Base-by-base conservation (phyloP, 148 eudicot species). In the Fallopia convolvulus region DNA sequence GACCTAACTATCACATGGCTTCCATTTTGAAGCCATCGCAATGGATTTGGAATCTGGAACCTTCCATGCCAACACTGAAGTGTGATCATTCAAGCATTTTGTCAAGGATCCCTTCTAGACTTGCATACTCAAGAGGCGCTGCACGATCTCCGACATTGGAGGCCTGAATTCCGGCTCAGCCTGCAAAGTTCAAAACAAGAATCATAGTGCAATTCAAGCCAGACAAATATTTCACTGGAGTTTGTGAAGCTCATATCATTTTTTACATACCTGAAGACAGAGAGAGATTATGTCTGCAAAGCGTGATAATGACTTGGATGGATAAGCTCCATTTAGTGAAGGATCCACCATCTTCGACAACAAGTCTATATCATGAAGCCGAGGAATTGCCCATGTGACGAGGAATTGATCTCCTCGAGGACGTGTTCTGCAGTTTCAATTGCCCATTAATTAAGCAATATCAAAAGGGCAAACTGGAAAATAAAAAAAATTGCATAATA, bases 141-240 rank as follows among this genome's bases (percentile, higher is more conserved):
- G 82, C 40, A 91, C 97, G 5, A 95, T 91, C 84, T 95, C 99
- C 8, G 99, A 95, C 91, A 92, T 91, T 12, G 97, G 94, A 52
- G 99, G 97, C 84, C 99, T 84, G 82, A 95, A 95, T 80, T 95
- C 97, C 2, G 97, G 99, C 79, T 92, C 97, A 6, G 85, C 83
- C 99, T 95, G 84, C 77, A 70, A 77, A 70, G 6, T 46, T 66
- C 18, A 79, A 56, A 55, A 33, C 3, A 48, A 49, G 9, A 26
- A 42, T 39, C 9, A 33, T 71, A 61, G 55, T 50, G n/a, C 55
- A 50, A 50, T 17, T 50, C 5, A 50, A 50, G n/a, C 55, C 55
- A 50, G 3, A 14, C 18, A 50, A 50, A 50, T 50, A 50, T 50
- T 50, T 50, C 55, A 14, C 55, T 14, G n/a, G 18, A 50, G 17